Percentiles rank a stretch among this genome's conserved stretches.
These are phyloP conservation scores for Clarireedia monteithiana DNA, from an alignment of 2,329 filamentous ascomycete species.

Conservation along the genomic window DNA sequence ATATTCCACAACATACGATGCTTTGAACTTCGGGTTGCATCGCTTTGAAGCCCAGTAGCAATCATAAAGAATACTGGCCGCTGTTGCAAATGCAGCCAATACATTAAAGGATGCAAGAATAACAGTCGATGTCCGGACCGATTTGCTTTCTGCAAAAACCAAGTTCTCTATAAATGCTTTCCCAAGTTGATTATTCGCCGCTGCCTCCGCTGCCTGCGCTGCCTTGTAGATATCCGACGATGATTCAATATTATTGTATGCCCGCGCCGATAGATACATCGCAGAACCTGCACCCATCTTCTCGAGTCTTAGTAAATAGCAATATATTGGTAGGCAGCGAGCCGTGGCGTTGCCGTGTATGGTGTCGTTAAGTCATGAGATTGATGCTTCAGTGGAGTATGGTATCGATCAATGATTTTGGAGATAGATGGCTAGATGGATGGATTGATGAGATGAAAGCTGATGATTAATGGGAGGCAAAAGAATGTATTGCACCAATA, in stretches of 20 bases:
- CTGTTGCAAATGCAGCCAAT: conserved; percentile 47
- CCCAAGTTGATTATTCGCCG: conserved; percentile 11
- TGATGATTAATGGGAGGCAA: conserved; percentile 7
- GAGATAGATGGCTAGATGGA: conserved; percentile 10
- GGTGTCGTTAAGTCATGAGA: conserved; percentile 28
- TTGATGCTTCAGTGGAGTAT: conserved; percentile 12
- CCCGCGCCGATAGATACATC: conserved; percentile 21
- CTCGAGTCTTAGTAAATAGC: conserved; percentile 10
- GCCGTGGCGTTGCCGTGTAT: conserved; percentile 25
- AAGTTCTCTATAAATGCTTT: conserved; percentile 23
- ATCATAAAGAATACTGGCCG: conserved; percentile 49
- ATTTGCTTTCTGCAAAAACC: conserved; percentile 36
- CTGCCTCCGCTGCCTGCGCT: conserved; percentile 9
- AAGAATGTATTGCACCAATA: conserved; percentile 23
- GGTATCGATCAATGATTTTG: conserved; percentile 11
- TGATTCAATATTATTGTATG: conserved; percentile 6
- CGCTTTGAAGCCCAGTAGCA: conserved; percentile 31
- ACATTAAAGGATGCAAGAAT: conserved; percentile 55
- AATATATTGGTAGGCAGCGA: conserved; percentile 22
- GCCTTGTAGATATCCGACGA: conserved; percentile 6
- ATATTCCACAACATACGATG: conserved; percentile 35
- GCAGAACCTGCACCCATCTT: conserved; percentile 20
- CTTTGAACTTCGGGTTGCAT: conserved; percentile 27
- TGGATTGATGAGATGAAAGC: background rate
- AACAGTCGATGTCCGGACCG: conserved; percentile 52